Evolutionary conservation across 2,329 filamentous ascomycete species (phyloP), one percentile per base, ranked within the genome.

Genomic region (Epichloe hybrida): DNA sequence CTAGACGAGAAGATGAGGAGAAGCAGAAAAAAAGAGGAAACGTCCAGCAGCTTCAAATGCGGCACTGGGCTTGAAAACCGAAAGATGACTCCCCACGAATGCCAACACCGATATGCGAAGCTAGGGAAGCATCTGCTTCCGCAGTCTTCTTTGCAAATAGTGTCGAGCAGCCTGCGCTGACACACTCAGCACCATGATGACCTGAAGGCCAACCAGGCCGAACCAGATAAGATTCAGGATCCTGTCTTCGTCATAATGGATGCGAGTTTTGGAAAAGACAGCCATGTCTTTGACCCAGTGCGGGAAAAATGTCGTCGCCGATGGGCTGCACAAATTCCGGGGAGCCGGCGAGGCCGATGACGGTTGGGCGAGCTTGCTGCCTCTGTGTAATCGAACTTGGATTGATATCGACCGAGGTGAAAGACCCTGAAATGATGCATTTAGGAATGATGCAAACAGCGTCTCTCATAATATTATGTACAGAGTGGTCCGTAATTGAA

Each of bases 141-240:
- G 52, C 40, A 49, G 27, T 23, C 52, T 40, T 17, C 45, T 35
- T 47, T 51, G 52, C 36, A 53, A 37, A 9, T 53, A 53, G 45
- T 46, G 49, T 11, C 52, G 35, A 20, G 49, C 46, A 49, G 59
- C 60, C 50, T 62, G 61, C 7, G 64, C 55, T 23, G 62, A 64
- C 12, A 73, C 68, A 9, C 65, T 64, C 34, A 71, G 52, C 3
- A 75, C 67, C 64, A 75, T 68, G 42, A 71, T 52, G 17, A 69
- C 66, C 55, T 75, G 70, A 37, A 75, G 56, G 17, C 65, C 65
- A 40, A 75, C 59, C n/a, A 75, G 66, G 40, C 69, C 67, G 46
- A 75, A 65, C 70, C 72, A 75, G 46, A 75, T 57, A 36, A 65
- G 62, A 63, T 75, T 73, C 45, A 74, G 61, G 36, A 74, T 63